Conservation (phyloP, 139 green algal species). For the Chlamydomonas schloesseri region DNA sequence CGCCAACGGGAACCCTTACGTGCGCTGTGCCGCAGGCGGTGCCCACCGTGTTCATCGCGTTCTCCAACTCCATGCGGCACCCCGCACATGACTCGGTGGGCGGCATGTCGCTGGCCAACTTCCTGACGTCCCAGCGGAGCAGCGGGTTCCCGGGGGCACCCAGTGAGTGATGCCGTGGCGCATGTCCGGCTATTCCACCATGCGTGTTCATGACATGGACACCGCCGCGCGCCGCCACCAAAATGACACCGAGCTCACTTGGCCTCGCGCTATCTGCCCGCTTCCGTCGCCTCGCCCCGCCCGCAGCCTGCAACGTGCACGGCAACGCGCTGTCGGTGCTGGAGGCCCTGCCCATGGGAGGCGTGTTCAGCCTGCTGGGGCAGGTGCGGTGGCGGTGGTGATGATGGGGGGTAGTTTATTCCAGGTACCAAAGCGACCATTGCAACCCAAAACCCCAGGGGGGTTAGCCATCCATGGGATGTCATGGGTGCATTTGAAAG, state of each 20-base stretch:
- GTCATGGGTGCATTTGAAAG: no score
- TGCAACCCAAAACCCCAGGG: no score
- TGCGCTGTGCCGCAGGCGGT: neutral
- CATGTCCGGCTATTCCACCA: no score
- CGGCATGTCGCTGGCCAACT: slow-evolving; percentile 1
- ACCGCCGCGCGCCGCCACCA: no score
- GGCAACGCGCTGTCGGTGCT: slow-evolving; percentile 21
- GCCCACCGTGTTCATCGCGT: slow-evolving; percentile 35
- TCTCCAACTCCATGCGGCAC: slow-evolving; percentile 17
- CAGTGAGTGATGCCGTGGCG: slow-evolving; percentile 2
- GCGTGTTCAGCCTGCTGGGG: slow-evolving; percentile 33
- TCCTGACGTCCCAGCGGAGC: slow-evolving; percentile 1
- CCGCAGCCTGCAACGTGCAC: slow-evolving; percentile 29
- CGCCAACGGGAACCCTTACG: no score
- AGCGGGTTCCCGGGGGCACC: slow-evolving; percentile 23
- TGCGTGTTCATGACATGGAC: no score
- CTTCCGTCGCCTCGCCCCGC: no score
- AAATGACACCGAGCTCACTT: no score
- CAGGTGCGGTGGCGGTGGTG: slow-evolving; percentile 6
- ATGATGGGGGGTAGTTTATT: no score
- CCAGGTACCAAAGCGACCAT: no score
- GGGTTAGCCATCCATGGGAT: no score
- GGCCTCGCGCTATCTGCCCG: no score
- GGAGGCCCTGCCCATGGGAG: slow-evolving; percentile 26
- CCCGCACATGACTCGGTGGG: neutral